Conservation (phyloP, 1,139 yeast species). For the Suhomyces kunorum region DNA sequence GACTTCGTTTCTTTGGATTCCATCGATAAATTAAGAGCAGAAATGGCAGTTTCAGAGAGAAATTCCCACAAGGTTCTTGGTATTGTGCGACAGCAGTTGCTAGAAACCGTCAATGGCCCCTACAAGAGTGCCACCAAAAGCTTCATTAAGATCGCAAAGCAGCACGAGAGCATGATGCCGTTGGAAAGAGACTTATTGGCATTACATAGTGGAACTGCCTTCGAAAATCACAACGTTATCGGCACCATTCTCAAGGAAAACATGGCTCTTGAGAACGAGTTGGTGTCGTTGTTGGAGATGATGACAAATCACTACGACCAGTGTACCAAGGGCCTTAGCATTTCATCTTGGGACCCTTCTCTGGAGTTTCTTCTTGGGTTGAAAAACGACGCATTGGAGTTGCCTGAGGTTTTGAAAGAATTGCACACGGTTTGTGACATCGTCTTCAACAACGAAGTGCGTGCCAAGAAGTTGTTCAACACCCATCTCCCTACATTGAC, state of each 20-base stretch:
- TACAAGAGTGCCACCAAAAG: conserved; percentile 19
- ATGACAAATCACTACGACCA: conserved; percentile 83
- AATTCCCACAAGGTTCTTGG: conserved; percentile 30
- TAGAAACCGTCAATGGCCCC: conserved; percentile 20
- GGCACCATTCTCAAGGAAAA: conserved; percentile 36
- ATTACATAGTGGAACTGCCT: conserved; percentile 4
- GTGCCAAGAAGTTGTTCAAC: conserved; percentile 31
- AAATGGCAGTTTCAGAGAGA: conserved; percentile 30
- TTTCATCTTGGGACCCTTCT: conserved; percentile 13
- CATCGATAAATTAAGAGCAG: conserved; percentile 27
- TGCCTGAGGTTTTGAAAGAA: conserved; percentile 23
- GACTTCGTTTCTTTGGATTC: conserved; percentile 43
- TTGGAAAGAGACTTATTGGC: conserved; percentile 12
- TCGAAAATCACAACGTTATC: conserved; percentile 9
- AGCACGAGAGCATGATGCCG: conserved; percentile 26
- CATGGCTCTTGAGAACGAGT: conserved; percentile 60
- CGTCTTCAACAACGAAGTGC: conserved; percentile 36
- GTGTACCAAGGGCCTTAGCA: conserved; percentile 45
- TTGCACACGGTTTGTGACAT: conserved; percentile 37
- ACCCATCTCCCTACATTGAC: conserved; percentile 19
- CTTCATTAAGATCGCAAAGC: conserved; percentile 22
- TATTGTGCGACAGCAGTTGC: conserved; percentile 23
- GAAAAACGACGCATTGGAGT: conserved; percentile 36
- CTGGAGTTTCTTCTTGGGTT: conserved; percentile 32
- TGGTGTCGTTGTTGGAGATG: conserved; percentile 69